Evolutionary conservation across 176 grass and related monocot genomes (phyloP), one percentile per base, ranked within the genome.

Genomic region (Pharus latifolius): DNA sequence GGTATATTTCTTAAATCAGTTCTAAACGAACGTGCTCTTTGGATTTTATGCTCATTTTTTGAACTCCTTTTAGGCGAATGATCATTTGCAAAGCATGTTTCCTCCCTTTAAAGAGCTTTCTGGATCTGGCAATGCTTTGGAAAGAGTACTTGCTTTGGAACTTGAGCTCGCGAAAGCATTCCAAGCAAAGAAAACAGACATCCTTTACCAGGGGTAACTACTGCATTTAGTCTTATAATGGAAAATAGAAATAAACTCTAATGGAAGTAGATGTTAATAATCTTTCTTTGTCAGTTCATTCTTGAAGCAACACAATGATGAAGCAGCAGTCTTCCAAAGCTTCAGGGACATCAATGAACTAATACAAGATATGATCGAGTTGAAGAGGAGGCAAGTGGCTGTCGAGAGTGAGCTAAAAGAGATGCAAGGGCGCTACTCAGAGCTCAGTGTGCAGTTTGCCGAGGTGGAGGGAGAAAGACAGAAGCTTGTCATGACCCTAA

Each of bases 291-390:
- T 41, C 80, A 99, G 95, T 77, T 99, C 84, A 23, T 99, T 99
- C 75, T 73, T 94, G 78, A 94, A 84, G 80, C 95, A 94, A 74
- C 95, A 94, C 34, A 91, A 88, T 2, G 84, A 99, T 48, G 84
- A 94, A 54, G 91, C 83, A 43, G 82, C 87, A 48, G 67, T 88
- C 48, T 94, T 91, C 59, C 90, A 99, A 48, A 94, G 90, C 85
- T 99, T 99, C 62, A 85, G 84, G 79, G 90, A 99, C 63, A 99
- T 94, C 50, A 99, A 99, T 69, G 95, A 99, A 85, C 57, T 99
- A 51, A 99, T 99, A 83, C 90, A 91, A 78, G 87, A 94, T 57
- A 91, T 89, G 33, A 70, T 99, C 7, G 90, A 99, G 50, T 28
- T 88, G 69, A 99, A 83, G 84, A 91, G 74, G 75, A 91, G 69